Evolutionary conservation across 441 rosid species (phyloP), one percentile per base, ranked within the genome.

Genomic region (Dalechampia spathulata): DNA sequence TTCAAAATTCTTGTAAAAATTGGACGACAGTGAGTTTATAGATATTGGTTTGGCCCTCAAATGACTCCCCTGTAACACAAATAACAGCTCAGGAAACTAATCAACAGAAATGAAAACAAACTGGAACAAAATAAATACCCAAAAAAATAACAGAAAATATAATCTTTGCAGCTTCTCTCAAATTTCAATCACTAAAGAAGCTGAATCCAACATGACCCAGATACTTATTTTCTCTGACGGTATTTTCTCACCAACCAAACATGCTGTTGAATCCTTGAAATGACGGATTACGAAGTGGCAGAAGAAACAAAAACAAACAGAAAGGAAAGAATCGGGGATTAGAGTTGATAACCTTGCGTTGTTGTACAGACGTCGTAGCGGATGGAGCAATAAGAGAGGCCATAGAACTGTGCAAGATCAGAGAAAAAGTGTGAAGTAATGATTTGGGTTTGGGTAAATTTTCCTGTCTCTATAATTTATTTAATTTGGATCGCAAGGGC

Each of bases 371-470:
- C 28, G 75, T 44, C 48, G 76, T 55, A 37, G 64, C 60, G 7
- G 82, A 63, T 48, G 75, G 76, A 63, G 58, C 49, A 64, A 75
- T 68, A 45, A 83, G 75, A 68, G 78, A 75, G 58, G 88, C 93
- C 96, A 79, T 54, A 7, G 57, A 37, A 5, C 1, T 7, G n/a
- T 81, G 57, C 74, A 64, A 30, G 69, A 58, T 38, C 39, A 60
- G 37, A 15, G 20, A 6, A 28, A 10, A 19, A 28, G 11, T 0
- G 14, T 21, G 28, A 4, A 28, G 20, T 54, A 41, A 28, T 46
- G 39, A 30, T n/a, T n/a, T 49, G 56, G 53, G 5, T 63, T 61
- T 47, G 4, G 30, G 39, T 38, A 2, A 23, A 5, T 49, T 30
- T 30, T 30, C 8, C 34, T 30, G 8, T 30, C n/a, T n/a, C n/a